Conservation (phyloP, 306 rosid genomes). For the Hylodesmum podocarpum region DNA sequence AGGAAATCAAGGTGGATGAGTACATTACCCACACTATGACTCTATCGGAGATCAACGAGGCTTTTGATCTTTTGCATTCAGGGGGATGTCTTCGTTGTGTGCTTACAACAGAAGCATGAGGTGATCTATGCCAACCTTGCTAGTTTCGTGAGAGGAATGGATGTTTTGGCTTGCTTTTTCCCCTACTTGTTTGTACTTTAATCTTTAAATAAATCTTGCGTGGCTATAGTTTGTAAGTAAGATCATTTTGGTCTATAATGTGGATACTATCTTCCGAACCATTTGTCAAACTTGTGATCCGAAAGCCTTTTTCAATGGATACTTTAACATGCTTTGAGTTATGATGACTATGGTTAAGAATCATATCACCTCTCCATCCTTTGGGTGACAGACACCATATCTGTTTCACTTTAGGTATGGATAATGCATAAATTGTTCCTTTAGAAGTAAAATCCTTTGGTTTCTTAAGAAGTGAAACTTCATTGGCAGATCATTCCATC, state of each 20-base stretch:
- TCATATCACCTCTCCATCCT: neutral
- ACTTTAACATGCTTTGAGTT: neutral
- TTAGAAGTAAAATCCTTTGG: neutral
- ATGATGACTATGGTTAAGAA: neutral
- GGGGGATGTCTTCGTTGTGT: conserved; percentile 89
- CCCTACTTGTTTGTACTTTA: conserved; percentile 13
- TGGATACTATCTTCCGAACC: neutral
- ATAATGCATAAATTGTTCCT: neutral
- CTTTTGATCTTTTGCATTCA: conserved; percentile 82
- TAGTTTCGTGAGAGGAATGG: conserved; percentile 12
- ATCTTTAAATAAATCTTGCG: conserved; percentile 11
- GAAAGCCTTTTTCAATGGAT: neutral
- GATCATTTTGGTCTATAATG: conserved; percentile 24
- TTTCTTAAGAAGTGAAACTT: too few species aligned
- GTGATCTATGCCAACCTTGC: neutral
- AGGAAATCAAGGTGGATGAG: conserved; percentile 96
- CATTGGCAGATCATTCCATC: too few species aligned
- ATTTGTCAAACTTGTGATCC: neutral
- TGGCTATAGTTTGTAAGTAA: conserved; percentile 21
- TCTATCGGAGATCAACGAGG: conserved; percentile 78
- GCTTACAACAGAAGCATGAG: conserved; percentile 56
- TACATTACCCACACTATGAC: conserved; percentile 81
- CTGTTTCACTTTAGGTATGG: neutral
- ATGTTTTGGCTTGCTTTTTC: conserved; percentile 6
- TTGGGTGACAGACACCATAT: neutral